phyloP scores from a whole-genome alignment of 1,284 basidiomycete species.

The Ceratobasidium papillatum region DNA sequence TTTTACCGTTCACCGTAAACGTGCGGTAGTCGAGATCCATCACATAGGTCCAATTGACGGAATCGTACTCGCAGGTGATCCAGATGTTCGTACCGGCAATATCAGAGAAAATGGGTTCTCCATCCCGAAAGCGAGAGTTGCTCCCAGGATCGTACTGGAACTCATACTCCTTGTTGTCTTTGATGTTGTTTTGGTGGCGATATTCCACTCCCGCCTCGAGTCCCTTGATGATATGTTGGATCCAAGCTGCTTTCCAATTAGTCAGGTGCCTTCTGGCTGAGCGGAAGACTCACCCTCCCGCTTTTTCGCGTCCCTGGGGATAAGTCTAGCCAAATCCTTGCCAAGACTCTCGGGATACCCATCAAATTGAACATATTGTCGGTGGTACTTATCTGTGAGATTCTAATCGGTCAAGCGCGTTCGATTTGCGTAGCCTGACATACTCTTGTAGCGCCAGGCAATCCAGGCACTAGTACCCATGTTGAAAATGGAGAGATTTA shows the following conservation, averaged over 20 bases:
- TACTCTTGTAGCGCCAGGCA: not conserved
- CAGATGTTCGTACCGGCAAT: not conserved
- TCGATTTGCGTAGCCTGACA: not conserved
- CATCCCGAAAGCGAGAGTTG: not conserved
- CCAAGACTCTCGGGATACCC: not conserved
- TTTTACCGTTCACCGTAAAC: conserved; percentile 26
- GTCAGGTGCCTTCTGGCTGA: too few species aligned
- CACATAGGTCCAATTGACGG: not conserved
- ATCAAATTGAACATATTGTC: not conserved
- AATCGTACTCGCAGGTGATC: not conserved
- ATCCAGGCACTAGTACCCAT: too few species aligned
- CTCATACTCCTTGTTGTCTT: not conserved
- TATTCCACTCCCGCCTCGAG: too few species aligned
- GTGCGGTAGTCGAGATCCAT: conserved; percentile 27
- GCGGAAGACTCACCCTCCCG: not conserved
- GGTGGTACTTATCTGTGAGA: conserved; percentile 15
- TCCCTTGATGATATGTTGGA: not conserved
- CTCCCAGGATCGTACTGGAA: too few species aligned
- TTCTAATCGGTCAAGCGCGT: not conserved
- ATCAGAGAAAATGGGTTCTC: not conserved
- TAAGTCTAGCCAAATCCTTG: not conserved
- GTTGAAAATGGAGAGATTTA: too few species aligned
- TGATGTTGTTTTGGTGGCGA: not conserved
- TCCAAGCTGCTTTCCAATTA: too few species aligned
- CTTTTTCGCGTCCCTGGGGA: not conserved